These are phyloP conservation scores for Pythium pectinolyticum DNA, from an alignment of 352 stramenopile genomes.

Conservation along the genomic window DNA sequence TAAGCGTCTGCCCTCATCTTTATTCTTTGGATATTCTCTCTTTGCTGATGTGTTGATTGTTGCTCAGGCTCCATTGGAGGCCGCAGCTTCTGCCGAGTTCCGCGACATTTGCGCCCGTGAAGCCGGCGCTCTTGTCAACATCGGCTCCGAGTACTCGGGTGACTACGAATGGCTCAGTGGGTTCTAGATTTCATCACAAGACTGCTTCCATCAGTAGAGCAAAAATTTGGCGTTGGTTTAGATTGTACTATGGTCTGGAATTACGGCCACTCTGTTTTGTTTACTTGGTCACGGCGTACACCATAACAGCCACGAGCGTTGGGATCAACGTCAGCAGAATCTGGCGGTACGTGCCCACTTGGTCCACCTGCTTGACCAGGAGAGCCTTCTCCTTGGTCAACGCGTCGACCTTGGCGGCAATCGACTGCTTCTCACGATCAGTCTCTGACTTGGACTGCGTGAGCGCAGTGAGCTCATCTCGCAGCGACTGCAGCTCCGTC, in stretches of 20 bases:
- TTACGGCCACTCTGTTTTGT: background rate
- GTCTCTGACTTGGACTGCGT: conserved; percentile 25
- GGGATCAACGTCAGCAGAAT: conserved; percentile 54
- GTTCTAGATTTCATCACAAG: conserved; percentile 48
- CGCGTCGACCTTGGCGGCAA: conserved; percentile 36
- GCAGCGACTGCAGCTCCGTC: conserved; percentile 51
- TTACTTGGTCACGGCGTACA: conserved; percentile 60
- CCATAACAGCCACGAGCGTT: conserved; percentile 45
- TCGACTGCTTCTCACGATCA: conserved; percentile 26
- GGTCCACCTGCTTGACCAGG: conserved; percentile 41
- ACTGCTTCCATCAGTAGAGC: conserved; percentile 9
- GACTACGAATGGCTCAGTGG: conserved; percentile 76
- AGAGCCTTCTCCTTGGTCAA: conserved; percentile 43
- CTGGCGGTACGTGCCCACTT: conserved; percentile 63
- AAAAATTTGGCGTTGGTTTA: conserved; percentile 12
- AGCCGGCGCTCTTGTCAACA: conserved; percentile 59
- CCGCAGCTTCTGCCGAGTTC: conserved; percentile 64
- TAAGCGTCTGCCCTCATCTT: conserved; percentile 30
- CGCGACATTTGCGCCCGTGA: conserved; percentile 63
- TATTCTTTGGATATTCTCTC: background rate
- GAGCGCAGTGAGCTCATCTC: conserved; percentile 37
- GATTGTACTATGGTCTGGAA: background rate
- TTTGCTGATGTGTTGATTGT: conserved; percentile 5
- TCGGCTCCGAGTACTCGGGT: conserved; percentile 67
- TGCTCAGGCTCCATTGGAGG: conserved; percentile 79